phyloP scores from a whole-genome alignment of 352 stramenopile species.

The Pythium biforme region DNA sequence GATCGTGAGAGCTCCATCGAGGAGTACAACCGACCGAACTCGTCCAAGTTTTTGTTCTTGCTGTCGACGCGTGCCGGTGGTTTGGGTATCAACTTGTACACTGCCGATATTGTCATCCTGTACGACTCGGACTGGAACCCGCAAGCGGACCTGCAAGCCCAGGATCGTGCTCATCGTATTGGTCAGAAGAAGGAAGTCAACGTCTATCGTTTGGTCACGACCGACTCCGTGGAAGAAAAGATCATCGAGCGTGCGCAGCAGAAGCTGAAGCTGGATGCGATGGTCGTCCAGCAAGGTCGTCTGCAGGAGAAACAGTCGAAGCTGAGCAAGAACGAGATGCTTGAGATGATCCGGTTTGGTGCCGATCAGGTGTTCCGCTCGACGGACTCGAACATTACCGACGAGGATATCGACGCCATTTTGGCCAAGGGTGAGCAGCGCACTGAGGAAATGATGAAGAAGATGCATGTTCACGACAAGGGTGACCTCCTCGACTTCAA shows the following conservation, averaged over 20 bases:
- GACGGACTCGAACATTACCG: slow-evolving; percentile 96
- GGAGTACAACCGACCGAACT: slow-evolving; percentile 96
- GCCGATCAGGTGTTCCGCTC: slow-evolving; percentile 97
- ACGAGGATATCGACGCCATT: slow-evolving; percentile 98
- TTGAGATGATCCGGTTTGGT: slow-evolving; percentile 97
- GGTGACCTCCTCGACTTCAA: slow-evolving; percentile 88
- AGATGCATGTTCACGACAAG: slow-evolving; percentile 85
- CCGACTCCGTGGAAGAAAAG: slow-evolving; percentile 98
- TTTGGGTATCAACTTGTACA: slow-evolving; percentile 99
- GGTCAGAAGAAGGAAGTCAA: slow-evolving; percentile 98
- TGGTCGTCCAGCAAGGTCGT: slow-evolving; percentile 85
- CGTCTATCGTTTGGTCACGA: slow-evolving; percentile 94
- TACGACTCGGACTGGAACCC: slow-evolving; percentile 99
- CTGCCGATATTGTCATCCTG: slow-evolving; percentile 98
- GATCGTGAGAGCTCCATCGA: slow-evolving; percentile 85
- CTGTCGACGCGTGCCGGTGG: slow-evolving; percentile 96
- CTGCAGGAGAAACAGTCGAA: slow-evolving; percentile 90
- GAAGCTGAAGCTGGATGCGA: slow-evolving; percentile 93
- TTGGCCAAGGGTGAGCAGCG: slow-evolving; percentile 89
- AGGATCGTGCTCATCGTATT: slow-evolving; percentile 97
- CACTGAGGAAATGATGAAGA: slow-evolving; percentile 88
- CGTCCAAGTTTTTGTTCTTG: slow-evolving; percentile 97
- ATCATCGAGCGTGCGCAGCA: slow-evolving; percentile 98
- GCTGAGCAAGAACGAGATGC: slow-evolving; percentile 94
- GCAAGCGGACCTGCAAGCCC: slow-evolving; percentile 94